Percentiles rank a stretch among this genome's conserved stretches.
These are phyloP conservation scores for Carpinus fangiana DNA, from an alignment of 306 rosid species.

Conservation along the genomic window DNA sequence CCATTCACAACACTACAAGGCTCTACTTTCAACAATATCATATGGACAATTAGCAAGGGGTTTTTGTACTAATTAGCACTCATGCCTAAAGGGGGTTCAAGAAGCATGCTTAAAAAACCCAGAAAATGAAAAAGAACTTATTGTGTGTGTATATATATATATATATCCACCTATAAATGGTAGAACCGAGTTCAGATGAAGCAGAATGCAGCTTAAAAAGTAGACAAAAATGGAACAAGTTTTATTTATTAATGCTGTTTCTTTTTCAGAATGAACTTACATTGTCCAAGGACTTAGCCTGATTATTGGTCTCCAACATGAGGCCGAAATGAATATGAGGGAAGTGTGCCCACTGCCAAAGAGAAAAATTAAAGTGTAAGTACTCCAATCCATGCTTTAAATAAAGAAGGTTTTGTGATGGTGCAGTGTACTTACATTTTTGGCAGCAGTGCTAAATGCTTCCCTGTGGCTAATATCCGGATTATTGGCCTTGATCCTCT, in stretches of 20 bases:
- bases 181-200: too few species aligned
- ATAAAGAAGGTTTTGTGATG: neutral
- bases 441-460: constrained; percentile 98
- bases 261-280: constrained; percentile 41
- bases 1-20: too few species aligned
- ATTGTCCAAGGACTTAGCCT: constrained; percentile 66
- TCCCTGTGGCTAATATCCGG: constrained; percentile 97
- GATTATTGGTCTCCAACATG: constrained; percentile 86
- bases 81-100: neutral
- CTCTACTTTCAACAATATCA: too few species aligned
- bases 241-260: neutral
- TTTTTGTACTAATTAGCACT: neutral
- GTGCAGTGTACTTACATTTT: constrained; percentile 50
- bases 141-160: too few species aligned
- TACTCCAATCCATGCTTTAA: too few species aligned
- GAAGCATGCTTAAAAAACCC: too few species aligned
- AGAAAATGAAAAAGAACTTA: too few species aligned
- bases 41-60: too few species aligned
- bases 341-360: constrained; percentile 90
- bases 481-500: constrained; percentile 95
- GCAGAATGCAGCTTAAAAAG: too few species aligned
- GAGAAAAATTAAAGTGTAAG: neutral
- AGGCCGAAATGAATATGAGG: constrained; percentile 97
- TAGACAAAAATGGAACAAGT: neutral
- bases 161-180: too few species aligned